Evolutionary conservation across 208 protist species (phyloP), one percentile per base, ranked within the genome.

Genomic region (Leishmania guyanensis): DNA sequence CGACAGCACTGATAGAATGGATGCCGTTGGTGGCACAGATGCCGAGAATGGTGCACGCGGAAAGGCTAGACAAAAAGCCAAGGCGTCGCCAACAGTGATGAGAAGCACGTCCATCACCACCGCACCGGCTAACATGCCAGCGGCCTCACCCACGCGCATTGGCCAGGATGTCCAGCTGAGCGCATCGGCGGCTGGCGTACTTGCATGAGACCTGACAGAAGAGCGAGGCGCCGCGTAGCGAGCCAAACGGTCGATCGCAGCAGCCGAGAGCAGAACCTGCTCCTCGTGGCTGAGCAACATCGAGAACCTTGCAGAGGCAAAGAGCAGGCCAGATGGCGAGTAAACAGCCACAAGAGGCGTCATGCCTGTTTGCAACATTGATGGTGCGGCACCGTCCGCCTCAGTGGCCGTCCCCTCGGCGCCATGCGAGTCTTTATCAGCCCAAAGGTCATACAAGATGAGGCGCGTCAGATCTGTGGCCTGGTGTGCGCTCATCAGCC

Each of bases 241-340:
- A 16, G 77, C 48, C 39, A 95, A 62, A 60, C 85, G 83, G 68
- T 93, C 89, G 16, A 95, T 77, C 36, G 90, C 92, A 43, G 87
- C 75, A 22, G 90, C 87, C 12, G 88, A 48, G 26, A 95, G 54
- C 54, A 92, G 53, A 46, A 94, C 43, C 36, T 84, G 79, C 64
- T 90, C 85, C 8, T 83, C 71, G 60, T 94, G 92, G 8, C 69
- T 56, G 54, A 89, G 83, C 16, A 72, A 29, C 17, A 43, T 10
- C 48, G 76, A 85, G 75, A 92, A 95, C 17, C 43, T 76, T 0
- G 83, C 69, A 22, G 90, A 94, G 26, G 89, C 87, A 62, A 77
- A 82, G 46, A 95, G 85, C 46, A 95, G 83, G 0, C 92, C 92
- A 65, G 84, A 88, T 33, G 86, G 85, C n/a, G 88, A 91, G 80